Evolutionary conservation across 1,284 basidiomycete genomes (phyloP).

Genomic region (Sparassis latifolia): DNA sequence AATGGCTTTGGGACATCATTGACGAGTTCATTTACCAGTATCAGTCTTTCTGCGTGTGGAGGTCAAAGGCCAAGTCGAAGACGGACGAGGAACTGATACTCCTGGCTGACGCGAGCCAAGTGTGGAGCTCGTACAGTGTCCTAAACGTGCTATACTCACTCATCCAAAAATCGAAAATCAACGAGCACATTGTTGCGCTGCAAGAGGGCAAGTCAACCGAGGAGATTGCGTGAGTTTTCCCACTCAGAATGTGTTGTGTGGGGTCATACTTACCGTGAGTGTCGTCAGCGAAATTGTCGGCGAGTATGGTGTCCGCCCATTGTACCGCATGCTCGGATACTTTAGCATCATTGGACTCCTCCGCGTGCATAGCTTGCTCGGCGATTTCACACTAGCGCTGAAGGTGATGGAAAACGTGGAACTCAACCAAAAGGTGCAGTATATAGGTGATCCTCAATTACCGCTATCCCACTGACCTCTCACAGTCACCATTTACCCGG

Average conservation of each 20-base stretch:
- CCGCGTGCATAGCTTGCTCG: slow-evolving; percentile 92
- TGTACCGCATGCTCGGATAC: slow-evolving; percentile 97
- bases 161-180: slow-evolving; percentile 94
- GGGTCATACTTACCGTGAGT: slow-evolving; percentile 3
- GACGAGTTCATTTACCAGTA: slow-evolving; percentile 99
- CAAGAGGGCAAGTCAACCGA: slow-evolving; percentile 76
- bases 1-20: slow-evolving; percentile 99
- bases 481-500: slow-evolving; percentile 75
- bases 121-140: slow-evolving; percentile 97
- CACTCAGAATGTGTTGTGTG: not conserved
- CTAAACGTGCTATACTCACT: slow-evolving; percentile 97
- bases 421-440: slow-evolving; percentile 70
- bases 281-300: slow-evolving; percentile 73
- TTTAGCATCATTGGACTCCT: slow-evolving; percentile 95
- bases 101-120: slow-evolving; percentile 75
- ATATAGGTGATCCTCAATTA: not conserved
- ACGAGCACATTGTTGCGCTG: slow-evolving; percentile 85
- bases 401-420: slow-evolving; percentile 95
- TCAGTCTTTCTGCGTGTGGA: slow-evolving; percentile 92
- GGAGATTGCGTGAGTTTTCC: slow-evolving; percentile 62
- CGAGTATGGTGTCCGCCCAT: slow-evolving; percentile 84
- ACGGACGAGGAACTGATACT: slow-evolving; percentile 84
- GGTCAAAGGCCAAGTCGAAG: slow-evolving; percentile 81
- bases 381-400: slow-evolving; percentile 92
- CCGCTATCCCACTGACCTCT: not conserved